These are phyloP conservation scores for Hypoxylon rubiginosum DNA, from an alignment of 2,329 filamentous ascomycete species.

Conservation along the genomic window DNA sequence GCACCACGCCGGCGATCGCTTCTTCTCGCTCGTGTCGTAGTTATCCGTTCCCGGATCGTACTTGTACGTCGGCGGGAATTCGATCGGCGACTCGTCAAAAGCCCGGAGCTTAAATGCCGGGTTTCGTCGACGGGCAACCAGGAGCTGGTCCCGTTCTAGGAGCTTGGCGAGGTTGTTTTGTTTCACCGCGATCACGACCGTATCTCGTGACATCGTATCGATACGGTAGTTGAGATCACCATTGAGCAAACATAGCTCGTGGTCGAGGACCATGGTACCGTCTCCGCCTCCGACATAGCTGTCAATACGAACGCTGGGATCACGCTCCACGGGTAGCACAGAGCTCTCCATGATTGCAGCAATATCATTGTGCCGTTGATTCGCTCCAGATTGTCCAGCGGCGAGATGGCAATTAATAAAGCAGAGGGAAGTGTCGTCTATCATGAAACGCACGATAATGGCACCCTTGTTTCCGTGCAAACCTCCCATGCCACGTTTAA, in stretches of 20 bases:
- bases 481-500: slow-evolving; percentile 97
- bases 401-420: slow-evolving; percentile 98
- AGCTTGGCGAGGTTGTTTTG: slow-evolving; percentile 86
- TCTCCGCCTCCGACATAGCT: slow-evolving; percentile 93
- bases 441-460: slow-evolving; percentile 87
- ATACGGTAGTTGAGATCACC: slow-evolving; percentile 99
- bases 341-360: slow-evolving; percentile 87
- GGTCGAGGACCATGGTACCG: slow-evolving; percentile 93
- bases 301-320: slow-evolving; percentile 76
- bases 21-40: slow-evolving; percentile 96
- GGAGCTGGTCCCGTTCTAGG: slow-evolving; percentile 91
- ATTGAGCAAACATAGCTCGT: slow-evolving; percentile 97
- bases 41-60: slow-evolving; percentile 96
- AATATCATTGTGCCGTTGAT: slow-evolving; percentile 91
- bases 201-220: slow-evolving; percentile 94
- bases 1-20: slow-evolving; percentile 94
- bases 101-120: slow-evolving; percentile 89
- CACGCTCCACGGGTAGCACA: slow-evolving; percentile 79
- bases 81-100: slow-evolving; percentile 91
- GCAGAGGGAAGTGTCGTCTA: slow-evolving; percentile 95
- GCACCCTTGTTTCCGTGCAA: slow-evolving; percentile 97
- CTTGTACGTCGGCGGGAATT: slow-evolving; percentile 96
- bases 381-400: slow-evolving; percentile 91
- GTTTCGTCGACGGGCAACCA: slow-evolving; percentile 89
- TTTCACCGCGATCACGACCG: slow-evolving; percentile 87